Base-by-base conservation (phyloP, 805 yeast species). In the Zygosaccharomyces bisporus region DNA sequence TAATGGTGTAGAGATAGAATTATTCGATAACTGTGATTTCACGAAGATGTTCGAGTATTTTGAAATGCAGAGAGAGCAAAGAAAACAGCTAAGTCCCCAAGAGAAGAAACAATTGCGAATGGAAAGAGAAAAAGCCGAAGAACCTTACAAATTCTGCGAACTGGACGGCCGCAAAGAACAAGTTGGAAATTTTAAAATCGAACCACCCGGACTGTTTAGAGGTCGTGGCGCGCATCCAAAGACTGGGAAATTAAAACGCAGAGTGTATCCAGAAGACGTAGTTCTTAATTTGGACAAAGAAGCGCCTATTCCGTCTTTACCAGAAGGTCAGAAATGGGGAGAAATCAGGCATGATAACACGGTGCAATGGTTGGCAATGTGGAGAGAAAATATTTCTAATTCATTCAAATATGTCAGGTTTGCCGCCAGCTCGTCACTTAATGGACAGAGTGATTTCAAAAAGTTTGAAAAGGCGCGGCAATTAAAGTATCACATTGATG, bases 211-310 rank as follows among this genome's bases (percentile, higher is more conserved):
- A 1, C 70, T 91, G 44, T 91, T 90, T 62, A 75, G 97, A 65
- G 99, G 98, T 34, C 85, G 98, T 65, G 98, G 97, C 58, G 89
- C 91, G 0, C 98, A 90, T 64, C 98, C 98, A 13, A 88, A 86
- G 64, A 90, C 97, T 1, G 99, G 99, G 34, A 86, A 83, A 61
- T 68, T 89, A 45, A 91, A 91, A 63, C 78, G 83, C 56, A 76
- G 99, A 52, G 96, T 91, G 12, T 65, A 65, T 43, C 96, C 99
- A 1, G 97, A 91, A 67, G 93, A 87, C 56, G 84, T 91, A 35
- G 84, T 91, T 0, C 69, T 91, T 49, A 91, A 91, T 62, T 70
- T 91, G 49, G 83, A 95, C 45, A 73, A 75, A 52, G 86, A 76
- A 14, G 85, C 82, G 0, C 72, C 75, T 14, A 70, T 88, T 2